Evolutionary conservation across 2,329 filamentous ascomycete species (phyloP).

Genomic region (Fragosphaeria purpurea): DNA sequence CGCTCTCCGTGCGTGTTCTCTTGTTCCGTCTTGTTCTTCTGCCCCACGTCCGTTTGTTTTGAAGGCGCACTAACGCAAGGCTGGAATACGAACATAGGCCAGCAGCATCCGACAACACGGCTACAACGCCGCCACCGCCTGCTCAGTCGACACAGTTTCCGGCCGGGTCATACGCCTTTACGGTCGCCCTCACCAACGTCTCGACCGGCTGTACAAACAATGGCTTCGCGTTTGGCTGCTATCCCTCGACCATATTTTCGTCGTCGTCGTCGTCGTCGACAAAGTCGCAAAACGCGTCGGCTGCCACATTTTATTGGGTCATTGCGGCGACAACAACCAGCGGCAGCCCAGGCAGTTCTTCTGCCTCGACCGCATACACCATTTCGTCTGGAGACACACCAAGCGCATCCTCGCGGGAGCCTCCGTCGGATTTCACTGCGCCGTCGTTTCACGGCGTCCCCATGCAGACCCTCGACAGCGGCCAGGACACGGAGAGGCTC

Average conservation of each 20-base stretch:
- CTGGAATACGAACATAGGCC: too few species aligned
- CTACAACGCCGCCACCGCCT: not conserved
- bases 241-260: slow-evolving; percentile 33
- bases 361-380: slow-evolving; percentile 1
- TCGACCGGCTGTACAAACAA: slow-evolving; percentile 48
- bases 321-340: slow-evolving; percentile 24
- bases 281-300: slow-evolving; percentile 25
- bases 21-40: not conserved
- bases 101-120: too few species aligned
- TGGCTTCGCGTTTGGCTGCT: slow-evolving; percentile 51
- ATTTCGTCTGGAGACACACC: slow-evolving; percentile 15
- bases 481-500: slow-evolving; percentile 42
- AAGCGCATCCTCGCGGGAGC: slow-evolving; percentile 36
- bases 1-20: not conserved
- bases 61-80: too few species aligned
- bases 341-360: slow-evolving; percentile 5
- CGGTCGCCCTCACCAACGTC: slow-evolving; percentile 44
- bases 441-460: slow-evolving; percentile 44
- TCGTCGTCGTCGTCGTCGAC: slow-evolving; percentile 30
- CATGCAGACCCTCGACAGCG: slow-evolving; percentile 38
- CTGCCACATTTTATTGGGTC: slow-evolving; percentile 52
- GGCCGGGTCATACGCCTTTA: slow-evolving; percentile 50
- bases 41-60: not conserved
- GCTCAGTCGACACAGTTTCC: slow-evolving; percentile 35
- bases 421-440: slow-evolving; percentile 43